These are phyloP conservation scores for Raphanus raphanistrum DNA, from an alignment of 345 rosid genomes.

Conservation along the genomic window DNA sequence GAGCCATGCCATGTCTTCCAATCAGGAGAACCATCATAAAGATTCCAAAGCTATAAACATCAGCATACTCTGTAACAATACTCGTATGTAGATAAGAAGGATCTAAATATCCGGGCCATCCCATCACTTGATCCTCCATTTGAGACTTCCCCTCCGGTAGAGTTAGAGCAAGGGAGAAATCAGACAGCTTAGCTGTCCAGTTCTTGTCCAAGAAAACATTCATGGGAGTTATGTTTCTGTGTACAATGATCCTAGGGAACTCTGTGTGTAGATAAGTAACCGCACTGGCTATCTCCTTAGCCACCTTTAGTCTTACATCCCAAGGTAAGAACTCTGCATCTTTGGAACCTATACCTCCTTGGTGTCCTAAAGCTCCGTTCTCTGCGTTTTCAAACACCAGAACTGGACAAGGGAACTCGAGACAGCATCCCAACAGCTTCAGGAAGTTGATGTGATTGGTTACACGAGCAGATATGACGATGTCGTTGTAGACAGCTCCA, in stretches of 20 bases:
- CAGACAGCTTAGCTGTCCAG: conserved; percentile 22
- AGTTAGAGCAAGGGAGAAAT: conserved; percentile 21
- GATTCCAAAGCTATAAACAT: conserved; percentile 28
- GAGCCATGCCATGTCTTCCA: conserved; percentile 2
- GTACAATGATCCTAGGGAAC: conserved; percentile 13
- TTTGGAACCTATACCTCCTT: background rate
- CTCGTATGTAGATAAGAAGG: background rate
- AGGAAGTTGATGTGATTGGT: background rate
- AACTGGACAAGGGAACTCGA: background rate
- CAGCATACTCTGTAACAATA: conserved; percentile 9
- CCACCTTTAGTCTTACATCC: conserved; percentile 14
- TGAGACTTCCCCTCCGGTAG: conserved; percentile 25
- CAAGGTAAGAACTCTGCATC: conserved; percentile 1
- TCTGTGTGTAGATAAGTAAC: conserved; percentile 26
- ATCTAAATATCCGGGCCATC: conserved; percentile 18
- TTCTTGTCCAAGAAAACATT: conserved; percentile 28
- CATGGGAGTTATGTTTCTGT: conserved; percentile 17
- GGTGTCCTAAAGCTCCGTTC: background rate
- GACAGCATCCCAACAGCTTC: background rate
- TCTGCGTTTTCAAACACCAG: background rate
- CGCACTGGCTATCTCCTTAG: conserved; percentile 11
- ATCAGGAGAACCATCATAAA: conserved; percentile 19
- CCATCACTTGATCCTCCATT: conserved; percentile 20
- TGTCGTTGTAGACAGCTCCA: background rate
- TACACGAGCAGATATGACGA: background rate